Base-by-base conservation (phyloP, 192 early-diverging fungal genomes). In the Coemansia sp. region DNA sequence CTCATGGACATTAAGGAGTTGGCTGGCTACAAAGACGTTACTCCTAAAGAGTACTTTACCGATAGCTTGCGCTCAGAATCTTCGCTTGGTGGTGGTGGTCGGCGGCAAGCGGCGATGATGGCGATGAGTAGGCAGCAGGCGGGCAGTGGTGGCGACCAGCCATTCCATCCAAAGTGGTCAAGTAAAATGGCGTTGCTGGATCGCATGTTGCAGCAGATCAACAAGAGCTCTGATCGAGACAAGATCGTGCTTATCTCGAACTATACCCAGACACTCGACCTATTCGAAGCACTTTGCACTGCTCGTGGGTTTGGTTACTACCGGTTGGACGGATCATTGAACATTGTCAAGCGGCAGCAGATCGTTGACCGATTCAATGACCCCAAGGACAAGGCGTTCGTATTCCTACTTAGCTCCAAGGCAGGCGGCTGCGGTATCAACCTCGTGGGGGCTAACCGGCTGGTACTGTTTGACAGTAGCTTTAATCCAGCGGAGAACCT, bases 181-280 rank as follows among this genome's bases (percentile, higher is more conserved):
- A 97, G 98, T 27, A 99, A 99, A 78, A 93, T 99, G 90, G 73
- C 91, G 60, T 84, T 95, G 22, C 75, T 95, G 38, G 91, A 90
- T 65, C 86, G 90, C 29, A 93, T 96, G 93, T 76, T 94, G 46
- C 78, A 82, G 49, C 89, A 90, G 77, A 91, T 93, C 63, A 86
- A 88, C 40, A 86, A 87, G 24, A 87, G 91, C 20, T 89, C 90
- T 11, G 76, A 85, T 36, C 79, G 85, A 13, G 97, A 98, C 78
- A 99, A 99, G 78, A 97, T 99, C 75, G 98, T 99, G 13, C 82
- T 99, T 15, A 98, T 99, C 55, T 95, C 93, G 40, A 99, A 99
- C 74, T 99, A 98, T 83, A 99, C 98, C 1, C 97, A 99, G 77
- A 98, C 98, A 3, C 79, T 98, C 52, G 95, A 99, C 75, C 74